Conservation (phyloP, 2,329 filamentous ascomycete genomes). For the Colletotrichum theobromicola region DNA sequence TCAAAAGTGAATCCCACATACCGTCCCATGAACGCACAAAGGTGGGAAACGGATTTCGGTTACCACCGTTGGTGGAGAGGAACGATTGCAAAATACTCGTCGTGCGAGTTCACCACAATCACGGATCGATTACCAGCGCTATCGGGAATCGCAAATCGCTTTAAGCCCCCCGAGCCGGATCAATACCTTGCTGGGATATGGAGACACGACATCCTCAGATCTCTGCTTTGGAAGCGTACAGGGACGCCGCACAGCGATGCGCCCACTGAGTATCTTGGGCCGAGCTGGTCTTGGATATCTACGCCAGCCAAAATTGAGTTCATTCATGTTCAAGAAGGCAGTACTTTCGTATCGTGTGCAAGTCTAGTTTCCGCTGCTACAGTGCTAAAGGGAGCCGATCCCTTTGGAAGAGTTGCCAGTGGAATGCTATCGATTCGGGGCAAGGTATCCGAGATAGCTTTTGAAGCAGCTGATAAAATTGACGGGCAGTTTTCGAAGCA, state of each 20-base stretch:
- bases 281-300: not conserved
- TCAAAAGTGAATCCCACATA: not conserved
- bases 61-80: not conserved
- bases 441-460: not conserved
- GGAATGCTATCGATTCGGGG: not conserved
- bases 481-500: not conserved
- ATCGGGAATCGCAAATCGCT: not conserved
- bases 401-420: not conserved
- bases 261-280: not conserved
- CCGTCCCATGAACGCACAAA: not conserved
- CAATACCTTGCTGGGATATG: not conserved
- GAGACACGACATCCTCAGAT: not conserved
- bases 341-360: not conserved
- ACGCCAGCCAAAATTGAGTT: not conserved
- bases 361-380: not conserved
- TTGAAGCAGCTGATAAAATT: not conserved
- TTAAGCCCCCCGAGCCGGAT: not conserved
- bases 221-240: not conserved
- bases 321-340: not conserved
- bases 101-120: not conserved
- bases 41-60: not conserved
- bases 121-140: not conserved
- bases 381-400: not conserved
- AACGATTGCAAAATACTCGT: not conserved
- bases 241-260: not conserved